A percentile compares a stretch with the other conserved stretches of the same genome.
These are phyloP conservation scores for Aspergillus sp. DNA, from an alignment of 2,329 filamentous ascomycete species.

Conservation along the genomic window DNA sequence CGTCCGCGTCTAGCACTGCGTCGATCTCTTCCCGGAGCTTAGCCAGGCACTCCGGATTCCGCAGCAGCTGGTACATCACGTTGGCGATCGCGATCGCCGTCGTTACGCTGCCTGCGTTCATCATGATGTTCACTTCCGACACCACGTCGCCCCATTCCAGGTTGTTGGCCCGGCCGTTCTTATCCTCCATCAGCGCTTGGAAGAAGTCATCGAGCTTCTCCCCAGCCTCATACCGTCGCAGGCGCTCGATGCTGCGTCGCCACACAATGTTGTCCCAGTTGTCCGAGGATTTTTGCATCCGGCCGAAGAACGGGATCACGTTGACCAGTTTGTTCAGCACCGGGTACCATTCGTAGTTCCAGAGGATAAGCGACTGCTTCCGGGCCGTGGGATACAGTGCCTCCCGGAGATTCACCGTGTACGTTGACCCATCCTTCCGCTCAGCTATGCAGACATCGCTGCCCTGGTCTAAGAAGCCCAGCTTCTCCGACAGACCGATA, in stretches of 20 bases:
- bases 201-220: conserved; percentile 64
- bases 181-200: conserved; percentile 56
- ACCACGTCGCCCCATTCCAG: conserved; percentile 62
- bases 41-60: conserved; percentile 45
- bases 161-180: conserved; percentile 46
- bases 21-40: conserved; percentile 52
- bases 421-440: conserved; percentile 49
- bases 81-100: conserved; percentile 57
- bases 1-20: conserved; percentile 45
- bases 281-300: conserved; percentile 49
- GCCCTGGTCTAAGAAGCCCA: conserved; percentile 55
- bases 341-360: conserved; percentile 49
- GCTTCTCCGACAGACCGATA: conserved; percentile 55
- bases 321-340: conserved; percentile 51
- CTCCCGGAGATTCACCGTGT: conserved; percentile 52
- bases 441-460: conserved; percentile 49
- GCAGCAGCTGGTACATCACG: conserved; percentile 55
- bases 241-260: conserved; percentile 43
- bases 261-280: conserved; percentile 46
- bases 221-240: conserved; percentile 43
- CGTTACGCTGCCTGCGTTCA: conserved; percentile 55
- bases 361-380: conserved; percentile 52
- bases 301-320: conserved; percentile 45
- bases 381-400: conserved; percentile 54
- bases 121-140: conserved; percentile 51